Evolutionary conservation across 176 grass and related monocot genomes (phyloP).

Genomic region (Puya raimondii): DNA sequence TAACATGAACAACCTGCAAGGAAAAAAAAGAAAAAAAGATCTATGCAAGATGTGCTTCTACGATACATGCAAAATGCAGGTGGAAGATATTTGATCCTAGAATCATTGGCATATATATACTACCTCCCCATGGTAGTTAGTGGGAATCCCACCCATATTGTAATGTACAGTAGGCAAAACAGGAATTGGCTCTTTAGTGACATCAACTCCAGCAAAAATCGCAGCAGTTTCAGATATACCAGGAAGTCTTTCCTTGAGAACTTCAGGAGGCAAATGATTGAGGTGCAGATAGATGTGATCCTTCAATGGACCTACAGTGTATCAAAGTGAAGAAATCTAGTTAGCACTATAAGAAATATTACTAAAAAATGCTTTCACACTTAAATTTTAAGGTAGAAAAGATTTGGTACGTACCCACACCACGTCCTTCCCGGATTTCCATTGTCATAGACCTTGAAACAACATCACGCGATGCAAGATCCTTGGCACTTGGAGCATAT

Average conservation of each 20-base stretch:
- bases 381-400: not conserved
- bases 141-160: slow-evolving; percentile 98
- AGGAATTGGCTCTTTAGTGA: slow-evolving; percentile 95
- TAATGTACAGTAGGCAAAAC: slow-evolving; percentile 97
- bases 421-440: slow-evolving; percentile 73
- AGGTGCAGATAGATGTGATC: slow-evolving; percentile 89
- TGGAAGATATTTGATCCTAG: not conserved
- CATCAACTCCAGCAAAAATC: slow-evolving; percentile 93
- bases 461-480: slow-evolving; percentile 75
- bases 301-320: slow-evolving; percentile 62
- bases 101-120: not conserved
- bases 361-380: slow-evolving; percentile 5
- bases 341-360: not conserved
- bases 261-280: slow-evolving; percentile 70
- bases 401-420: slow-evolving; percentile 39
- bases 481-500: slow-evolving; percentile 66
- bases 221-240: slow-evolving; percentile 98
- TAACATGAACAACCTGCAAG: slow-evolving; percentile 57
- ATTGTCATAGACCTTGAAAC: slow-evolving; percentile 83
- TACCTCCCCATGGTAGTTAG: slow-evolving; percentile 95
- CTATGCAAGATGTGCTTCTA: not conserved
- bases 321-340: slow-evolving; percentile 1
- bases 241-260: slow-evolving; percentile 92
- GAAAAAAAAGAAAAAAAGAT: slow-evolving; percentile 17
- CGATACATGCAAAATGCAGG: not conserved